Evolutionary conservation across 1,284 basidiomycete genomes (phyloP).

Genomic region (Papiliotrema fonsecae): DNA sequence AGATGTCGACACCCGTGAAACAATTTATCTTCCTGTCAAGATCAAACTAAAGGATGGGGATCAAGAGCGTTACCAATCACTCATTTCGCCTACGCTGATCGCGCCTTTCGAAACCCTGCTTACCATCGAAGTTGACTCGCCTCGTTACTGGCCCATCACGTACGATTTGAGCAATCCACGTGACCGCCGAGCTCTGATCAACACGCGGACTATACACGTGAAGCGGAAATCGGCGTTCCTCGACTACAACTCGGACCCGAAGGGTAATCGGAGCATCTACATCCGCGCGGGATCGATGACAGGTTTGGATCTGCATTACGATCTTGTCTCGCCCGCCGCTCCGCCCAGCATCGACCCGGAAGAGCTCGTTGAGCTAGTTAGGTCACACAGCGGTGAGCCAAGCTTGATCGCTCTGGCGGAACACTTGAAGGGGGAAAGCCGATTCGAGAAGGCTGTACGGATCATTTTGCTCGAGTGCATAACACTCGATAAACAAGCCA

Average conservation of each 20-base stretch:
- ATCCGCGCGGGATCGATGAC: conserved; percentile 70
- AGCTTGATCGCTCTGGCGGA: conserved; percentile 71
- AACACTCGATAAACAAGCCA: conserved; percentile 76
- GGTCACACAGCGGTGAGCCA: conserved; percentile 73
- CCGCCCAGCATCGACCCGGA: conserved; percentile 59
- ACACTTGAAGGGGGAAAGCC: conserved; percentile 56
- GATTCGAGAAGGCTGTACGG: conserved; percentile 52
- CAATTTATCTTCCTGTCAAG: conserved; percentile 86
- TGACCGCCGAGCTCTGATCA: conserved; percentile 66
- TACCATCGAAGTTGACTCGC: conserved; percentile 79
- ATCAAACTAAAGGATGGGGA: conserved; percentile 65
- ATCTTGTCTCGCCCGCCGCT: conserved; percentile 65
- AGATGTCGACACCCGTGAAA: conserved; percentile 83
- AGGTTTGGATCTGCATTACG: conserved; percentile 67
- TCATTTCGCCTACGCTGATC: conserved; percentile 87
- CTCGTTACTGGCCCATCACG: conserved; percentile 88
- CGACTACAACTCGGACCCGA: conserved; percentile 86
- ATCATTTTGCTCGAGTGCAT: conserved; percentile 80
- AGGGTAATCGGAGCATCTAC: conserved; percentile 82
- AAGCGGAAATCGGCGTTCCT: conserved; percentile 88
- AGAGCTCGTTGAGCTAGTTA: conserved; percentile 73
- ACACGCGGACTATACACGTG: conserved; percentile 77
- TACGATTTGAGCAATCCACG: conserved; percentile 65
- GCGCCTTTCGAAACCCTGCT: conserved; percentile 75
- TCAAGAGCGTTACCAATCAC: conserved; percentile 52